A percentile compares a stretch with the other conserved stretches of the same genome.
Evolutionary conservation across 352 stramenopile genomes (phyloP).

Genomic region (Phytophthora syringae): DNA sequence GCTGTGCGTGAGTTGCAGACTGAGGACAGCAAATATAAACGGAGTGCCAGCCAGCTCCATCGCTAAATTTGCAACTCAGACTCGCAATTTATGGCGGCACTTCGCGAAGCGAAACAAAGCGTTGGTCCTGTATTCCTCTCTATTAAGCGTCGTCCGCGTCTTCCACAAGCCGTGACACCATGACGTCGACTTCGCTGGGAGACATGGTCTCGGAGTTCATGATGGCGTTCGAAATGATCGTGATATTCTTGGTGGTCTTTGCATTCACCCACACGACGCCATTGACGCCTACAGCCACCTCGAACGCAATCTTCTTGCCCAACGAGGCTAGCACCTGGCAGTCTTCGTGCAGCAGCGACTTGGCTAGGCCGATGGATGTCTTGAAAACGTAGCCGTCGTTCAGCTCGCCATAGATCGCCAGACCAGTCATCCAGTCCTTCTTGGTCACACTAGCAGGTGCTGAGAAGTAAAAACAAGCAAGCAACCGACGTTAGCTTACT

Average conservation of each 20-base stretch:
- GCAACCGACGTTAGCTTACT: conserved; percentile 11
- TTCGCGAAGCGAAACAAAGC: background rate
- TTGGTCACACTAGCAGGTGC: conserved; percentile 83
- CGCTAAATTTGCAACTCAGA: conserved; percentile 25
- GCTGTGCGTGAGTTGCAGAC: background rate
- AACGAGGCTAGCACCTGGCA: conserved; percentile 88
- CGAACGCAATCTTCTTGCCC: conserved; percentile 89
- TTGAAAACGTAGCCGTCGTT: conserved; percentile 93
- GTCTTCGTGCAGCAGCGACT: conserved; percentile 75
- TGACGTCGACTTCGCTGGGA: conserved; percentile 70
- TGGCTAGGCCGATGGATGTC: conserved; percentile 79
- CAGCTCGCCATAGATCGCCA: conserved; percentile 96
- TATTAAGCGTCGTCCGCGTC: conserved; percentile 56
- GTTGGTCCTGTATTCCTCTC: conserved; percentile 23
- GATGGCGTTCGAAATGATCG: conserved; percentile 88
- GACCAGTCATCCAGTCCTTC: conserved; percentile 99
- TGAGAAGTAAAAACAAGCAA: conserved; percentile 28
- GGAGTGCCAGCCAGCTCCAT: conserved; percentile 3
- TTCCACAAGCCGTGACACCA: conserved; percentile 78
- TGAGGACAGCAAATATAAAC: conserved; percentile 18
- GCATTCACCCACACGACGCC: conserved; percentile 97
- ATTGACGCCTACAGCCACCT: conserved; percentile 96
- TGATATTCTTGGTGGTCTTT: conserved; percentile 81
- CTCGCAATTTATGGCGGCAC: conserved; percentile 8
- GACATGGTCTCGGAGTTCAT: conserved; percentile 91